These are phyloP conservation scores for Diutina siamensis DNA, from an alignment of 1,139 yeast genomes.

Conservation along the genomic window DNA sequence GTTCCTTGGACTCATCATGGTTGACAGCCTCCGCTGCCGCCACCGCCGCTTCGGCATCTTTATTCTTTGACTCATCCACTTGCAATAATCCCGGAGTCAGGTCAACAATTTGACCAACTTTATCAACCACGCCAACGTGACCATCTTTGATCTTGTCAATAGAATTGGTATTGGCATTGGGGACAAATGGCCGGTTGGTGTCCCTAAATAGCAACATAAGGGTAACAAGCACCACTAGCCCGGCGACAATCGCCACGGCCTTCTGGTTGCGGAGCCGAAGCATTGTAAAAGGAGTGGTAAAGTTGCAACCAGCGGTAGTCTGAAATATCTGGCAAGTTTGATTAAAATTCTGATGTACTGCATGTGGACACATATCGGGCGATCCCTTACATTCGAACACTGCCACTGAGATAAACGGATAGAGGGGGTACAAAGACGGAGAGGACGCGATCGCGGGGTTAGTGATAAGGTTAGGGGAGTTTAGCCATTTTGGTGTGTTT, in stretches of 20 bases:
- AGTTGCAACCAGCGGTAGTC: no score
- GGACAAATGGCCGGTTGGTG: constrained; percentile 3
- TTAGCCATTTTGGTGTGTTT: no score
- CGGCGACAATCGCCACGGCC: neutral
- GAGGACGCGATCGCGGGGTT: no score
- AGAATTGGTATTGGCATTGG: neutral
- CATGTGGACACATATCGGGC: no score
- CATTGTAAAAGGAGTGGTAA: no score
- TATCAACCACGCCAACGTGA: neutral
- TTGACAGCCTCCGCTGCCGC: neutral
- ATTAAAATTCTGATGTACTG: no score
- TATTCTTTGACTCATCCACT: neutral
- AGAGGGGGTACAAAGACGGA: no score
- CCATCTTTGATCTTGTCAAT: no score
- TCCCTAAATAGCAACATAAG: neutral
- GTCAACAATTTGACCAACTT: neutral
- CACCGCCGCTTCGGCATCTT: neutral
- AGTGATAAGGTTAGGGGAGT: no score
- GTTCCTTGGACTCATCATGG: neutral
- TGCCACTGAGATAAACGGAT: neutral
- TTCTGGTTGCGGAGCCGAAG: neutral
- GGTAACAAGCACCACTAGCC: neutral
- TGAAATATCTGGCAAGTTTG: neutral
- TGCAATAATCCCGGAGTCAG: neutral
- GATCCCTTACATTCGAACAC: neutral